Base-by-base conservation (phyloP, 1,139 yeast genomes). In the Magnusiomyces suaveolens region DNA sequence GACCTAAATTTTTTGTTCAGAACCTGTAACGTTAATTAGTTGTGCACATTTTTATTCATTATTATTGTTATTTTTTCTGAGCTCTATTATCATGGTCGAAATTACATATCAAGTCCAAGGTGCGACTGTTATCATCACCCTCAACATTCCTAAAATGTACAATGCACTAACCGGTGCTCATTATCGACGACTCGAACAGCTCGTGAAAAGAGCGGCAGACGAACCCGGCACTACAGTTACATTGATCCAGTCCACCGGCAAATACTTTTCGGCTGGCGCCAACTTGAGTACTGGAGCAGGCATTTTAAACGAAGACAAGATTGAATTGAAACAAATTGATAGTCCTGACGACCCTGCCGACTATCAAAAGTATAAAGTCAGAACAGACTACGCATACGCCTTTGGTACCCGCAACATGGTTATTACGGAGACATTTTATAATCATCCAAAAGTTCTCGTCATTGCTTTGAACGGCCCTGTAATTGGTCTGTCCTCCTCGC, bases 391-490 rank as follows among this genome's bases (percentile, higher is more conserved):
- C 86, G 70, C 82, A 57, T 70, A 74, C 56, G 71, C 72, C 57
- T 84, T 86, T 64, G 81, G 82, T 16, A 80, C 88, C 10, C 79
- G 90, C 65, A 88, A 88, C 67, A 76, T 82, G 26, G 82, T 77
- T 63, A 71, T 87, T 56, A 83, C 94, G 6, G 80, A 82, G 59
- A 73, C 84, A 48, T 82, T 87, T 68, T 79, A 81, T 62, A 79
- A 81, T 64, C 96, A 88, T 68, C 72, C 77, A 24, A 89, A 88
- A 69, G 76, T 87, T 3, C 72, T 88, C 53, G 83, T 83, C 26
- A 81, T 82, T 43, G 90, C 92, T 14, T 74, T 88, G 57, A 88
- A 88, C 64, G 96, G 97, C 1, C 96, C 96, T 0, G 95, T 82
- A 14, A 79, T 88, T 60, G 97, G 97, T 0, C 76, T 88, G 58